Base-by-base conservation (phyloP, 352 stramenopile genomes). In the Globisporangium spiculum region DNA sequence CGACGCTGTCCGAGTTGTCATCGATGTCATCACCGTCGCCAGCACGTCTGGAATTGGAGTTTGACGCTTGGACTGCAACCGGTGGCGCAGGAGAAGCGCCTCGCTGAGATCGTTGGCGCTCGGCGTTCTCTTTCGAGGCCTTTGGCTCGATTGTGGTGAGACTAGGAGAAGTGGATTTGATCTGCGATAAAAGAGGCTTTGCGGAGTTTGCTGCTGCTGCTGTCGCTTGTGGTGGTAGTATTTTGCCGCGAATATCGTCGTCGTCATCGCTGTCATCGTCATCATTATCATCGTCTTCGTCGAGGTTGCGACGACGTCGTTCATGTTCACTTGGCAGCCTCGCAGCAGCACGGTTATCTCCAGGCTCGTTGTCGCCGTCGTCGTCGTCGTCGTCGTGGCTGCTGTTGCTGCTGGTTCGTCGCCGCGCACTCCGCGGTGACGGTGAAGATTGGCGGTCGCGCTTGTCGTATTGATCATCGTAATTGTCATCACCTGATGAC, bases 111-210 rank as follows among this genome's bases (percentile, higher is more conserved):
- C 1, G 32, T 36, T 36, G 32, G 3, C 6, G 32, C 32, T 36
- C 32, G 32, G 7, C 32, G 32, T 36, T 36, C 32, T 36, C 34
- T 22, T 36, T 59, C 26, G 26, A 6, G 14, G n/a, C 71, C 27
- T 50, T 69, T 69, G 32, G 1, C 32, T 36, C 32, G 32, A 36
- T 64, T 75, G 41, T 16, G 14, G 66, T n/a, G 60, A 50, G 18
- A 32, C 48, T 36, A 48, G 75, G 71, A 36, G 76, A 81, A 0
- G 78, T 60, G 0, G 78, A 77, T 53, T 90, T 91, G 73, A 89
- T 90, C 61, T 85, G 80, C 26, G 83, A 79, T 7, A 91, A 80
- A 22, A 90, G 70, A 4, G 89, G 71, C 22, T 71, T 74, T n/a
- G 67, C 65, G 7, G 26, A 14, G 20, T 68, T 80, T 9, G 6